Percentiles rank a stretch among this genome's conserved stretches.
phyloP scores from a whole-genome alignment of 1,284 basidiomycete species.

The Cutaneotrichosporon sp. region DNA sequence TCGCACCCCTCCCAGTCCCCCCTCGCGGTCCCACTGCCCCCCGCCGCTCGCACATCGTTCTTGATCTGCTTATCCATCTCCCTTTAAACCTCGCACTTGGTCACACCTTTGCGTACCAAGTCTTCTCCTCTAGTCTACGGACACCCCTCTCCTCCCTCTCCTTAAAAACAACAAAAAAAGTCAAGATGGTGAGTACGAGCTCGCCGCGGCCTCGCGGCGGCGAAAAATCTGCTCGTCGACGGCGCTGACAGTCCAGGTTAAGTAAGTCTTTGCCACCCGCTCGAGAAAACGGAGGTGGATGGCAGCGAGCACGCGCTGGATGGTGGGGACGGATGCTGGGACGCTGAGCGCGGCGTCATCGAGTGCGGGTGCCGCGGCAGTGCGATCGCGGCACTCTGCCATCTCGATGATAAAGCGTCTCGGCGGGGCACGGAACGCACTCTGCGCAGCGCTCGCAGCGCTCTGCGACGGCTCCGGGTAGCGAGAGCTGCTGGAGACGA shows the following conservation, averaged over 20 bases:
- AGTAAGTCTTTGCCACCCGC: slow-evolving; percentile 34
- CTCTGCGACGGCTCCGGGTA: neutral
- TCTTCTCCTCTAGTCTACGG: neutral
- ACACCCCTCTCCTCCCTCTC: slow-evolving; percentile 15
- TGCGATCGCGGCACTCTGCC: neutral
- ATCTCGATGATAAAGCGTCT: neutral
- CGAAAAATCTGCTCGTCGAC: neutral
- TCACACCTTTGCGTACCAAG: slow-evolving; percentile 13
- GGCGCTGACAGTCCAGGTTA: slow-evolving; percentile 42
- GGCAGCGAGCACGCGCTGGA: neutral
- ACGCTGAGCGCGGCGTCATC: neutral
- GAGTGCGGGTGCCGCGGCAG: neutral
- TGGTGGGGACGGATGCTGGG: slow-evolving; percentile 10
- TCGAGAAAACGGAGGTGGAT: neutral
- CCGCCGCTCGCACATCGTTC: neutral
- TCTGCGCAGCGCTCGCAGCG: neutral
- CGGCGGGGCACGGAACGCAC: neutral
- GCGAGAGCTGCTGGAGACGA: neutral
- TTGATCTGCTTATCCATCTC: slow-evolving; percentile 11
- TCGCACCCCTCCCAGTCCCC: no score
- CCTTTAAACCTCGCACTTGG: slow-evolving; percentile 8
- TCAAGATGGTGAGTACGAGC: slow-evolving; percentile 47
- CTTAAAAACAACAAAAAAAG: slow-evolving; percentile 24
- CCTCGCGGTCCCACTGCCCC: no score
- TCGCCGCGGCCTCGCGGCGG: no score